These are phyloP conservation scores for Paralagenidium karlingii DNA, from an alignment of 352 stramenopile genomes.

Conservation along the genomic window DNA sequence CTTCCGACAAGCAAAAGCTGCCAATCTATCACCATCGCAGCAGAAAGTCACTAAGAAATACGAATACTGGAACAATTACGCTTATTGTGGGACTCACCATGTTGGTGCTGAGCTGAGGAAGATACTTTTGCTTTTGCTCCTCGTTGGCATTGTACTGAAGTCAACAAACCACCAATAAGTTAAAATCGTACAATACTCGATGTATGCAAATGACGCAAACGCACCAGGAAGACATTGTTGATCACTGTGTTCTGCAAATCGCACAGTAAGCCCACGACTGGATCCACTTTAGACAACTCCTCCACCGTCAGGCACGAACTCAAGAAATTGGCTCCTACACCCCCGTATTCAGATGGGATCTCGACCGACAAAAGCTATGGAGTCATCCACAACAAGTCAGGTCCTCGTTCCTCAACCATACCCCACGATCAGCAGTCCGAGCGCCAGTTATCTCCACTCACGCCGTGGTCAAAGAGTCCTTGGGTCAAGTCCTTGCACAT, in stretches of 20 bases:
- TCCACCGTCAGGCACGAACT: slow-evolving; percentile 92
- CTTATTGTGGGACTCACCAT: slow-evolving; percentile 22
- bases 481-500: slow-evolving; percentile 86
- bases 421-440: too few species aligned
- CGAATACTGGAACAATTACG: neutral
- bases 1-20: slow-evolving; percentile 93
- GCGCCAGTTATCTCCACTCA: too few species aligned
- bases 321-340: slow-evolving; percentile 91
- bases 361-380: slow-evolving; percentile 90
- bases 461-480: slow-evolving; percentile 86
- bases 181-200: neutral
- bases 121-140: slow-evolving; percentile 80
- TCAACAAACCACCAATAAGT: neutral
- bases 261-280: slow-evolving; percentile 88
- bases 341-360: slow-evolving; percentile 88
- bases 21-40: slow-evolving; percentile 65
- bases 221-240: slow-evolving; percentile 92
- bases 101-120: slow-evolving; percentile 65
- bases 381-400: neutral
- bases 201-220: neutral
- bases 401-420: neutral
- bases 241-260: slow-evolving; percentile 93
- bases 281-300: slow-evolving; percentile 93
- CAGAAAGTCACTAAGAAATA: neutral
- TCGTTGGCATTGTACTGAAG: slow-evolving; percentile 48